Conservation (phyloP, 345 rosid species). For the Syzygium aqueum region DNA sequence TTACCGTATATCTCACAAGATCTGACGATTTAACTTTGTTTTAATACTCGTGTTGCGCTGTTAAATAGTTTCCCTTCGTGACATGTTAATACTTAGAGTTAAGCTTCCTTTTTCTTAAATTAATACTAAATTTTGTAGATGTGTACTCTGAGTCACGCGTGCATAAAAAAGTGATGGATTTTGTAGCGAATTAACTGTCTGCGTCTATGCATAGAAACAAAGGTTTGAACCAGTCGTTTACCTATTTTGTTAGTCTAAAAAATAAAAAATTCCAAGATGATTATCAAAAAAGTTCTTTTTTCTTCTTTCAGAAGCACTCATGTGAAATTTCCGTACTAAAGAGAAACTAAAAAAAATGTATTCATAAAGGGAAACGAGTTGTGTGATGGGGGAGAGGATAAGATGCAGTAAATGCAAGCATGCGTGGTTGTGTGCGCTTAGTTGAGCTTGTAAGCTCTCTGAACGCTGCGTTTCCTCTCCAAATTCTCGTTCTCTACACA, state of each 20-base stretch:
- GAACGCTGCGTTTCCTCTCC: neutral
- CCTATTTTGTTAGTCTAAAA: neutral
- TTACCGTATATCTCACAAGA: neutral
- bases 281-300: neutral
- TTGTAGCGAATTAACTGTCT: neutral
- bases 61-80: neutral
- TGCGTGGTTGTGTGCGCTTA: neutral
- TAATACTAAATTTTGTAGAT: neutral
- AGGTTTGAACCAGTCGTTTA: neutral
- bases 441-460: neutral
- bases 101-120: neutral
- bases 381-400: neutral
- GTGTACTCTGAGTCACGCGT: neutral
- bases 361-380: neutral
- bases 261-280: neutral
- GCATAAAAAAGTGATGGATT: neutral
- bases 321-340: neutral
- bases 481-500: neutral
- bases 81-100: neutral
- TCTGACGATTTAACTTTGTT: neutral
- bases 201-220: neutral
- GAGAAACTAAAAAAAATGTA: neutral
- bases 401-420: neutral
- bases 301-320: neutral
- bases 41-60: neutral